These are phyloP conservation scores for Camillea tinctor DNA, from an alignment of 2,329 filamentous ascomycete genomes.

Conservation along the genomic window DNA sequence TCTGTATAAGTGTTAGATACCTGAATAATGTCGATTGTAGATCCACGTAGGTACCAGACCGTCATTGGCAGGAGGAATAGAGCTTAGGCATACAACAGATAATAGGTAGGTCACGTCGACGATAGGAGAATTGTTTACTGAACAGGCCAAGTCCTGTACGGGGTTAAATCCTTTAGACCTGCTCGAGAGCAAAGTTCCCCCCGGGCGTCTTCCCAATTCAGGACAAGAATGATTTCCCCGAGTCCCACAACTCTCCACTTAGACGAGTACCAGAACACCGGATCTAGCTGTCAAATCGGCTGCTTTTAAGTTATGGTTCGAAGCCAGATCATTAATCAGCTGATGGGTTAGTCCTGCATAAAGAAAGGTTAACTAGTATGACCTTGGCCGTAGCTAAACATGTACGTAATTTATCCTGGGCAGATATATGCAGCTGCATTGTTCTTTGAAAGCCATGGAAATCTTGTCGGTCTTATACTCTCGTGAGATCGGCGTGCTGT, in stretches of 20 bases:
- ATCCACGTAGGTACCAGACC: neutral
- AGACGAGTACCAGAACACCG: neutral
- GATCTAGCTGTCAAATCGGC: neutral
- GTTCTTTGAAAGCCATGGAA: neutral
- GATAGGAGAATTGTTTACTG: neutral
- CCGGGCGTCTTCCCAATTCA: neutral
- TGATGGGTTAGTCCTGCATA: neutral
- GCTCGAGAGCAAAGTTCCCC: neutral
- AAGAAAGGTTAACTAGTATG: neutral
- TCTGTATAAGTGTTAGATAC: neutral
- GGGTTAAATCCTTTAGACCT: neutral
- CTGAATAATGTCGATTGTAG: neutral
- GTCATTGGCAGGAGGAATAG: neutral
- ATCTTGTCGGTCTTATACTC: neutral
- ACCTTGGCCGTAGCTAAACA: neutral
- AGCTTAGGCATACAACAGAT: neutral
- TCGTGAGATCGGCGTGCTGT: neutral
- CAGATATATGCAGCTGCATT: neutral
- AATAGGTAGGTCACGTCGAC: neutral
- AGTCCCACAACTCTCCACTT: neutral
- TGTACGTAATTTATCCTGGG: neutral
- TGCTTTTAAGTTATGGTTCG: neutral
- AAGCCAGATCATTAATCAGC: neutral
- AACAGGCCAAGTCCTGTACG: neutral
- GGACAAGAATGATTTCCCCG: neutral